Evolutionary conservation across 2,329 filamentous ascomycete species (phyloP), one percentile per base, ranked within the genome.

Genomic region (Aureobasidium sp.): DNA sequence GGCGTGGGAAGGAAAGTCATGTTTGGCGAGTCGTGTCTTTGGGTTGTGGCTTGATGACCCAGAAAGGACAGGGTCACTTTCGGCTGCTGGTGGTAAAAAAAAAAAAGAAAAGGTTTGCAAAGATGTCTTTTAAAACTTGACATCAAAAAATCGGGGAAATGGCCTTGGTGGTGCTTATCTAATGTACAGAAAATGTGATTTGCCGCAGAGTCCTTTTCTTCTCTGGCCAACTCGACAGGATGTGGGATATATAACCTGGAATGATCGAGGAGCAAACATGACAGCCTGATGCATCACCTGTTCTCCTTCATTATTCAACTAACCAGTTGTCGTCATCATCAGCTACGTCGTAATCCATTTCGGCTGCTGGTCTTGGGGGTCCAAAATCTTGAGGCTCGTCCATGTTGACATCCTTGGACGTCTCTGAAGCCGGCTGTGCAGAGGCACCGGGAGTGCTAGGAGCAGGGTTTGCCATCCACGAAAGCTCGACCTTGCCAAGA

Each of bases 401-500:
- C 61, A 62, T 62, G 27, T 50, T 49, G 27, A 62, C 19, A 11
- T 62, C 61, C 22, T 58, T 59, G 12, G 57, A 40, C n/a, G 57
- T 14, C 40, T 62, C 5, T 65, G 57, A 27, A 65, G 58, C 9
- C 65, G 65, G 31, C 1, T 66, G 54, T 35, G 54, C 12, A n/a
- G 67, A 35, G 9, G 67, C 53, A 22, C 72, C 67, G 8, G 52
- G 56, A 22, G 54, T 47, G 17, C 58, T 49, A 19, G 64, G 60
- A 22, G 58, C 58, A 31, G 75, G 76, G 39, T 76, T 70, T n/a
- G 64, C 52, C 52, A 81, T 79, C 89, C 89, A 93, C 0, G 81
- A 73, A 42, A 90, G 72, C 60, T 90, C 85, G 14, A 91, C 77
- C 49, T 81, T 82, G 45, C 82, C 85, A 12, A 90, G 75, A 7